phyloP scores from a whole-genome alignment of 345 rosid genomes.

The sweet orange (Citrus sinensis) region DVS_A1.0 CM039169.1:29959501-29960000 shows the following conservation, averaged over 20 bases:
- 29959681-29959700: constrained; percentile 26
- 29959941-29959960: constrained; percentile 75
- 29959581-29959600: neutral
- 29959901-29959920: constrained; percentile 76
- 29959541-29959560: neutral
- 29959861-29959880: constrained; percentile 33
- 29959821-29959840: constrained; percentile 47
- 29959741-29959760: constrained; percentile 35
- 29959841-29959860: constrained; percentile 59
- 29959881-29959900: constrained; percentile 10
- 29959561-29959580: neutral
- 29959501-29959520: neutral
- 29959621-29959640: constrained; percentile 6
- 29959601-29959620: constrained; percentile 4
- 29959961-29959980: constrained; percentile 35
- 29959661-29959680: constrained; percentile 34
- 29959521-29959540: neutral
- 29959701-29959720: constrained; percentile 14
- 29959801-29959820: constrained; percentile 37
- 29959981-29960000: constrained; percentile 31
- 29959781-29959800: constrained; percentile 33
- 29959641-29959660: constrained; percentile 40
- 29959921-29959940: constrained; percentile 71
- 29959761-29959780: constrained; percentile 13
- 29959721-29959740: constrained; percentile 29